Percentiles rank a stretch among this genome's conserved stretches.
Conservation (phyloP, 495 filamentous ascomycete genomes). For the Aspergillus bridgeri region DNA sequence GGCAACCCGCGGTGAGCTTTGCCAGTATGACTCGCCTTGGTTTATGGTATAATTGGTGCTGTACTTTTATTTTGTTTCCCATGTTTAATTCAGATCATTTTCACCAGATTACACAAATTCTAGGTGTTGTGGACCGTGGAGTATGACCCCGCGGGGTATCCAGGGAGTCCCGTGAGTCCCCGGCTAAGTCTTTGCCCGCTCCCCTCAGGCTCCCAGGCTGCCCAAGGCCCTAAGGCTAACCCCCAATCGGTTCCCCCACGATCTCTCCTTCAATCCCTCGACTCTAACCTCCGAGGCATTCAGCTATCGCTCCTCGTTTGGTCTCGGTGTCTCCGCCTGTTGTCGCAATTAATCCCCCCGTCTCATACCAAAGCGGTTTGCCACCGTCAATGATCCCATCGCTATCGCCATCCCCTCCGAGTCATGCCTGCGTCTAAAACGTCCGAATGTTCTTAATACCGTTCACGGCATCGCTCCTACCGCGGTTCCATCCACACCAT, state of each 20-base stretch:
- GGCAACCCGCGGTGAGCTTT: not conserved
- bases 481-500: constrained; percentile 18
- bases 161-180: no score
- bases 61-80: not conserved
- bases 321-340: not conserved
- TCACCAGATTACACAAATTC: no score
- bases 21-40: not conserved
- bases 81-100: no score
- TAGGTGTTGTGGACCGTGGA: not conserved
- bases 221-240: constrained; percentile 2
- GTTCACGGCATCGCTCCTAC: not conserved
- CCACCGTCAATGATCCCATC: not conserved
- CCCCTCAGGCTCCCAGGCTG: not conserved
- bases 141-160: no score
- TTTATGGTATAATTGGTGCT: not conserved
- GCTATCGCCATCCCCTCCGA: not conserved
- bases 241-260: not conserved
- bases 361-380: not conserved
- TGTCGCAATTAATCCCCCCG: not conserved
- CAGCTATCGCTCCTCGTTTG: not conserved
- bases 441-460: not conserved
- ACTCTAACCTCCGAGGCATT: not conserved
- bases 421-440: not conserved
- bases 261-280: not conserved
- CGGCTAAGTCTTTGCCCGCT: constrained; percentile 26